Evolutionary conservation across 345 rosid genomes (phyloP), one percentile per base, ranked within the genome.

Genomic region (Syzygium aromaticum): DNA sequence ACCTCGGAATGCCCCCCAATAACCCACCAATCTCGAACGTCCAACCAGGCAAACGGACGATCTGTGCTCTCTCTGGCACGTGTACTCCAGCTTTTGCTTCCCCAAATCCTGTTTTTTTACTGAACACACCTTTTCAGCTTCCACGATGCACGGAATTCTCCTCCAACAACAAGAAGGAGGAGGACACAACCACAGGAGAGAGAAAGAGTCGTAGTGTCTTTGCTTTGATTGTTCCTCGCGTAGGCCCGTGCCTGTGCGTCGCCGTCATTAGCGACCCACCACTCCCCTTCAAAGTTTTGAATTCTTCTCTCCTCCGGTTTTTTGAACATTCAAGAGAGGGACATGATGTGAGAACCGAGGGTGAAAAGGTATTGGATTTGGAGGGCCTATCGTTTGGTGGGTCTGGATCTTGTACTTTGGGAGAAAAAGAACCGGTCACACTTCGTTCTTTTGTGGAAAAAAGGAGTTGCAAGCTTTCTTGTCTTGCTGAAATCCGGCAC

Each of bases 211-310:
- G 8, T 33, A 33, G 46, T 4, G 23, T 19, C 11, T 64, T 64
- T 33, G 80, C 80, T 67, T 67, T 67, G 80, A 67, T 67, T 67
- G 46, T 83, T 84, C 25, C 11, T 30, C 11, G 43, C 86, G 8
- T 22, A 33, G 61, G 43, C 23, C 85, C 30, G 3, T 84, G 59
- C 86, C 40, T 38, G 59, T 84, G 92, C 89, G 87, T 93, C 93
- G 92, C 93, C 96, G 90, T 91, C 93, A 87, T 91, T 93, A 85
- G 90, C 91, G 89, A 91, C 92, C 90, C 85, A 85, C 90, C 85
- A 85, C 87, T 30, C 85, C 64, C 63, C 77, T 85, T 85, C 59
- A 23, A 85, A 54, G 64, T 22, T 85, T 85, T 85, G 64, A 89
- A n/a, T 87, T 23, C 38, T 86, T 86, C 67, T 67, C 85, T 52